phyloP scores from a whole-genome alignment of 2,329 filamentous ascomycete genomes.

The Geosmithia putterillii region DNA sequence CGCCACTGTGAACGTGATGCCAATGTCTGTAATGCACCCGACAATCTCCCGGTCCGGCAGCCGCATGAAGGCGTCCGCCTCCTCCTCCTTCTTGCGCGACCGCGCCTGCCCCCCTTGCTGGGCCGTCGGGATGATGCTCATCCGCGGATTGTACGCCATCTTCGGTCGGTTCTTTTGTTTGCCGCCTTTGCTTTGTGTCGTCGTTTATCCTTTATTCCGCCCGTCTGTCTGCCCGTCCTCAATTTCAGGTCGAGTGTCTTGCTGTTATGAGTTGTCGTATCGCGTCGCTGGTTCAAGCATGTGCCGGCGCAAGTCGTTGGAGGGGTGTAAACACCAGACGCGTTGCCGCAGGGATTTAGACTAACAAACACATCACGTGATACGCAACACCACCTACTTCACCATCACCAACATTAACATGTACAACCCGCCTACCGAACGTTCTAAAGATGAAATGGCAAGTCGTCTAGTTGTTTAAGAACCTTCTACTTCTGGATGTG shows the following conservation, averaged over 20 bases:
- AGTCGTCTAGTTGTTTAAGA: too few relatives aligned
- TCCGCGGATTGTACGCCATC: conserved; percentile 48
- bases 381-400: not conserved
- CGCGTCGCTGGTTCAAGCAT: not conserved
- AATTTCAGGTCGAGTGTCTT: too few relatives aligned
- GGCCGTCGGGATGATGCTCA: conserved; percentile 45
- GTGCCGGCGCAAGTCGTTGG: not conserved
- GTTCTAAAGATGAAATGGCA: too few relatives aligned
- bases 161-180: conserved; percentile 5
- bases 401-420: not conserved
- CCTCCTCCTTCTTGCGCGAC: conserved; percentile 45
- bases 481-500: too few relatives aligned
- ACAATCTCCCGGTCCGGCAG: conserved; percentile 70
- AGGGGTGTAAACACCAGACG: not conserved
- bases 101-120: conserved; percentile 35
- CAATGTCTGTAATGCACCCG: conserved; percentile 93
- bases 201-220: too few relatives aligned
- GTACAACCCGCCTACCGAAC: too few relatives aligned
- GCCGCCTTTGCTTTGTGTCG: too few relatives aligned
- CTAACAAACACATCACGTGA: not conserved
- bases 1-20: conserved; percentile 72
- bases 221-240: too few relatives aligned
- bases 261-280: not conserved
- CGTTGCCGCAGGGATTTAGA: conserved; percentile 1
- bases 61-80: conserved; percentile 47